Evolutionary conservation across 768 basidiomycete genomes (phyloP).

Genomic region (Rhizopogon rudus): DNA sequence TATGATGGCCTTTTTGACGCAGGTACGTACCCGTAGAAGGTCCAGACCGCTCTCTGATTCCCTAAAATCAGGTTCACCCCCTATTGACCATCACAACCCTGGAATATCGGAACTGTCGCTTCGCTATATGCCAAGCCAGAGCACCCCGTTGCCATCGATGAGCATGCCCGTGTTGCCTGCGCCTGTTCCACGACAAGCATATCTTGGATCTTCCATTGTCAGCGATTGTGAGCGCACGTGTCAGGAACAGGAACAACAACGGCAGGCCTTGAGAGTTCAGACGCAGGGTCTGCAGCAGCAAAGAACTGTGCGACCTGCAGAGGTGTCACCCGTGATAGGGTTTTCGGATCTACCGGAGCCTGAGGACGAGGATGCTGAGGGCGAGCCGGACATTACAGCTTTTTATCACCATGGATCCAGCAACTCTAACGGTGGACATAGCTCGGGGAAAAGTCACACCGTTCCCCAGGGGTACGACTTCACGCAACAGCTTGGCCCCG

Average conservation of each 20-base stretch:
- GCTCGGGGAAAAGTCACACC: conserved; percentile 15
- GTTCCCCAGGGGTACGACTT: conserved; percentile 13
- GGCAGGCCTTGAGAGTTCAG: conserved; percentile 24
- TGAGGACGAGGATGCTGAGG: conserved; percentile 33
- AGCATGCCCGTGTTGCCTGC: conserved; percentile 20
- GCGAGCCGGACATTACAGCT: conserved; percentile 25
- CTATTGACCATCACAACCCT: not conserved
- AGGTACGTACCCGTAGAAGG: conserved; percentile 18
- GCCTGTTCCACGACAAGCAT: conserved; percentile 28
- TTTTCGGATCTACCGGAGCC: conserved; percentile 24
- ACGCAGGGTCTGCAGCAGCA: conserved; percentile 29
- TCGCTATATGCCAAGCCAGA: conserved; percentile 17
- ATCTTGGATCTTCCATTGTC: conserved; percentile 26
- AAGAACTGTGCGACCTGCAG: conserved; percentile 27
- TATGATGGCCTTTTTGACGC: conserved; percentile 20
- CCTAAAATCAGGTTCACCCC: not conserved
- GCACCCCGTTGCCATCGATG: conserved; percentile 16
- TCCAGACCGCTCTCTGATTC: not conserved
- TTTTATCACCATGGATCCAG: conserved; percentile 19
- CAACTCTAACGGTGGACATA: conserved; percentile 19
- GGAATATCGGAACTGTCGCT: conserved; percentile 12
- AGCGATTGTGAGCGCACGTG: conserved; percentile 31
- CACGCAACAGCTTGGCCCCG: conserved; percentile 8
- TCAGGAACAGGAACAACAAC: conserved; percentile 32
- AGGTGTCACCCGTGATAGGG: conserved; percentile 26